phyloP scores from a whole-genome alignment of 768 basidiomycete species.

The Tylopilus subfusipes region DNA sequence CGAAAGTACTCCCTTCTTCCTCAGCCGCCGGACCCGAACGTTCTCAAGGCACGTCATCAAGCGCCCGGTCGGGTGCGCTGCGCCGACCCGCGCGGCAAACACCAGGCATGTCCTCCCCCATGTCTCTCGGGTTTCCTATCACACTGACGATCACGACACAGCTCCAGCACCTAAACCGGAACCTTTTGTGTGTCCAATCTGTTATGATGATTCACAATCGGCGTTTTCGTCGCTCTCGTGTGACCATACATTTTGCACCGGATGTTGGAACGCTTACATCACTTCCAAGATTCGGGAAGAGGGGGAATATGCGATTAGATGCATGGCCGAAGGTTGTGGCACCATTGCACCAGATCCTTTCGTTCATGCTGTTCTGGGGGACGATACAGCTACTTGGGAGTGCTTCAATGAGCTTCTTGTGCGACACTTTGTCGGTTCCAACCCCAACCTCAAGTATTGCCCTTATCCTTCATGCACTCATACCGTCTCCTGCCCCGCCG shows the following conservation, averaged over 20 bases:
- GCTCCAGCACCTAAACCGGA: slow-evolving; percentile 32
- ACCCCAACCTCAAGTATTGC: slow-evolving; percentile 84
- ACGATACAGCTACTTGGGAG: slow-evolving; percentile 50
- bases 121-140: neutral
- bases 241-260: slow-evolving; percentile 78
- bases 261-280: slow-evolving; percentile 82
- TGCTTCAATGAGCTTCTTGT: slow-evolving; percentile 87
- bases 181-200: slow-evolving; percentile 88
- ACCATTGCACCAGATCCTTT: slow-evolving; percentile 64
- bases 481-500: slow-evolving; percentile 88
- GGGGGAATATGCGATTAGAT: slow-evolving; percentile 66
- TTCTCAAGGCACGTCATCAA: slow-evolving; percentile 27
- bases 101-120: slow-evolving; percentile 14
- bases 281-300: slow-evolving; percentile 80
- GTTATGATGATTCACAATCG: slow-evolving; percentile 77
- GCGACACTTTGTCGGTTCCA: slow-evolving; percentile 86
- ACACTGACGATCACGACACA: slow-evolving; percentile 2
- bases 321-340: slow-evolving; percentile 78
- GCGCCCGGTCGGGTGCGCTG: slow-evolving; percentile 22
- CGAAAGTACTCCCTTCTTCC: slow-evolving; percentile 18
- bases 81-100: slow-evolving; percentile 31
- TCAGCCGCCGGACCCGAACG: slow-evolving; percentile 33
- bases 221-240: slow-evolving; percentile 75
- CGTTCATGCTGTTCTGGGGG: slow-evolving; percentile 52
- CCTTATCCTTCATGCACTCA: slow-evolving; percentile 93